phyloP scores from a whole-genome alignment of 2,329 filamentous ascomycete species.

The Plectosphaerella plurivora region DNA sequence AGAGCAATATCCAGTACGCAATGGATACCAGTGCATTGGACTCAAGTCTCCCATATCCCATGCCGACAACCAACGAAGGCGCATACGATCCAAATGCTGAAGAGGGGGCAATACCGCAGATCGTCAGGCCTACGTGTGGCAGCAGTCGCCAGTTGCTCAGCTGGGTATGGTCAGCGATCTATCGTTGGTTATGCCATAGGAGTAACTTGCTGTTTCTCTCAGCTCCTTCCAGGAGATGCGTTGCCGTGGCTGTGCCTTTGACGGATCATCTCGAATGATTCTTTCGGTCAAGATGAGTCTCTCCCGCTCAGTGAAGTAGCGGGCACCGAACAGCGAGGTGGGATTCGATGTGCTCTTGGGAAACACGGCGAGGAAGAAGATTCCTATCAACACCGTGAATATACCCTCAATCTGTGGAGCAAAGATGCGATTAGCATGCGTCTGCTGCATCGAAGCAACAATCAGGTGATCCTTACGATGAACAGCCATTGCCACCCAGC shows the following conservation, averaged over 20 bases:
- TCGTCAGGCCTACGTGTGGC: constrained; percentile 24
- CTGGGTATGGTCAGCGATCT: constrained; percentile 14
- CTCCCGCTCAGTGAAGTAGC: constrained; percentile 27
- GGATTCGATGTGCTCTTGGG: constrained; percentile 21
- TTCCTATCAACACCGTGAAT: constrained; percentile 27
- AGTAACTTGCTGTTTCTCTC: constrained; percentile 26
- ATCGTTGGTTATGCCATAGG: too few relatives aligned
- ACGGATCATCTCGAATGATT: constrained; percentile 27
- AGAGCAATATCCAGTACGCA: constrained; percentile 26
- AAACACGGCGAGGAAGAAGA: constrained; percentile 24
- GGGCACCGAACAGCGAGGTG: constrained; percentile 21
- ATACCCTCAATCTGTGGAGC: constrained; percentile 26
- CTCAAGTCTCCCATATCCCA: constrained; percentile 28
- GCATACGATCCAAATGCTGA: constrained; percentile 22
- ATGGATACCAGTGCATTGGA: constrained; percentile 29
- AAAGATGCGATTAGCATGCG: neutral
- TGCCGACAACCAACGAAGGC: constrained; percentile 24
- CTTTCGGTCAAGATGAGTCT: constrained; percentile 24
- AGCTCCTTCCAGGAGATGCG: constrained; percentile 26
- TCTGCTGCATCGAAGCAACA: constrained; percentile 11
- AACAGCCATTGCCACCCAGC: constrained; percentile 48
- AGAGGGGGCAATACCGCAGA: constrained; percentile 21
- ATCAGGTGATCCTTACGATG: constrained; percentile 17
- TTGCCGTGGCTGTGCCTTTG: constrained; percentile 23
- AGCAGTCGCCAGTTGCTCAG: constrained; percentile 32